Base-by-base conservation (phyloP, 2,329 filamentous ascomycete species). In the Nemania serpens region DNA sequence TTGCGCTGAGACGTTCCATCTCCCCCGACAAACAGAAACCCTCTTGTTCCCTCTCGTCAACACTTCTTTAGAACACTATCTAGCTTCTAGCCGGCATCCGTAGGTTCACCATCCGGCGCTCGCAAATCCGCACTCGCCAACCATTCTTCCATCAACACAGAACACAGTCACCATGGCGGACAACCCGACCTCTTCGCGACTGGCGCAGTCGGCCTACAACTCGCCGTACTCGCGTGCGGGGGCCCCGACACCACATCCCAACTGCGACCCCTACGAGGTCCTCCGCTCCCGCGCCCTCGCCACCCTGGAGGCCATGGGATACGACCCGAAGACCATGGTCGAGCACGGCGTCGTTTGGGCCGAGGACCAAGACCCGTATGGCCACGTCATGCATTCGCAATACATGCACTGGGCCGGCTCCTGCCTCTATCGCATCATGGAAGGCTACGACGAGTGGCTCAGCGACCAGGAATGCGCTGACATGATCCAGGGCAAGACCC, bases 281-380 rank as follows among this genome's bases (percentile, higher is more conserved):
- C 25, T 46, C 4, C 43, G 43, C 20, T 5, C 2, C 18, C 6
- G 18, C 7, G 43, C 43, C 7, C 18, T 46, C 18, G 20, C 7
- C 10, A 46, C 18, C 2, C 43, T 46, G 2, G 4, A 25, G 43
- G 20, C 3, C 4, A 46, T 46, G 43, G 43, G 43, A 3, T 47
- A 47, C n/a, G 45, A 47, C 45, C 45, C 45, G 12, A 47, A 22
- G 45, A 47, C 45, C 9, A 47, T 47, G 45, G 45, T 47, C 20
- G 45, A 47, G 45, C 45, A 11, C 10, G 45, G 45, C 10, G n/a
- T 47, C 7, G 11, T n/a, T 17, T 47, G 45, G 45, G 45, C 45
- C n/a, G 45, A 47, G 9, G 45, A 47, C 25, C 11, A 29, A 20
- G 45, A 47, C 12, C 47, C 47, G 4, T 37, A 11, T 29, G 33